phyloP scores from a whole-genome alignment of 1,284 basidiomycete genomes.

The Moesziomyces aphidis region DNA sequence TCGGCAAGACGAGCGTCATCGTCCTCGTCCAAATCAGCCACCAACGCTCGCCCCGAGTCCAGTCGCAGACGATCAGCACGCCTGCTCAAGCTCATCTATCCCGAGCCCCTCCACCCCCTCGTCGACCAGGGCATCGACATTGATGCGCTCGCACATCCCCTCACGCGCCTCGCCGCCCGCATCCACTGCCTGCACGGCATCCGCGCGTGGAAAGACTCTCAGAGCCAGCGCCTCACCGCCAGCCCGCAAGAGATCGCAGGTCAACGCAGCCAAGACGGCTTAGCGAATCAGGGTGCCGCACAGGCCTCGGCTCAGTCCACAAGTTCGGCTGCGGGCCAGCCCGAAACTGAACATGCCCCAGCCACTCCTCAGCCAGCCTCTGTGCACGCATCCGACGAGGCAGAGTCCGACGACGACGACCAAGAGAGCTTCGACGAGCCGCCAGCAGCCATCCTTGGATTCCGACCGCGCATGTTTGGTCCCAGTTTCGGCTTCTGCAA shows the following conservation, averaged over 20 bases:
- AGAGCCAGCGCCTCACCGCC: slow-evolving; percentile 31
- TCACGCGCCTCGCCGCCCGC: slow-evolving; percentile 34
- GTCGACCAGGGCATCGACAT: slow-evolving; percentile 38
- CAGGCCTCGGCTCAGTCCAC: slow-evolving; percentile 1
- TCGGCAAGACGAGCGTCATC: slow-evolving; percentile 9
- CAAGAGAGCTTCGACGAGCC: slow-evolving; percentile 36
- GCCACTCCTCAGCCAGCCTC: slow-evolving; percentile 13
- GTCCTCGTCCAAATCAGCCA: slow-evolving; percentile 14
- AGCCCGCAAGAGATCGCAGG: slow-evolving; percentile 42
- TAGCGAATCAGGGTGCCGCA: slow-evolving; percentile 17
- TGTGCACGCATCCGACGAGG: slow-evolving; percentile 6
- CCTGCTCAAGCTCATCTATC: slow-evolving; percentile 40
- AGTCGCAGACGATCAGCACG: slow-evolving; percentile 34
- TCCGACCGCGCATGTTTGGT: slow-evolving; percentile 30
- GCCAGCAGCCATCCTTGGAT: slow-evolving; percentile 28
- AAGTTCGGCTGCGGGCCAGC: no score
- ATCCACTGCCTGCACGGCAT: slow-evolving; percentile 49
- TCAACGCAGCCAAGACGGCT: slow-evolving; percentile 21
- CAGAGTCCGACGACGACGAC: slow-evolving; percentile 13
- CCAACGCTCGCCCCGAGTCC: slow-evolving; percentile 19
- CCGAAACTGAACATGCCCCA: slow-evolving; percentile 30
- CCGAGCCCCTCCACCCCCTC: slow-evolving; percentile 26
- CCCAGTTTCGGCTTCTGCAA: slow-evolving; percentile 45
- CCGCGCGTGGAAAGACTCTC: slow-evolving; percentile 42
- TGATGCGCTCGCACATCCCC: slow-evolving; percentile 21